Evolutionary conservation across 139 green algal genomes (phyloP).

Genomic region (Closterium sp.): DNA sequence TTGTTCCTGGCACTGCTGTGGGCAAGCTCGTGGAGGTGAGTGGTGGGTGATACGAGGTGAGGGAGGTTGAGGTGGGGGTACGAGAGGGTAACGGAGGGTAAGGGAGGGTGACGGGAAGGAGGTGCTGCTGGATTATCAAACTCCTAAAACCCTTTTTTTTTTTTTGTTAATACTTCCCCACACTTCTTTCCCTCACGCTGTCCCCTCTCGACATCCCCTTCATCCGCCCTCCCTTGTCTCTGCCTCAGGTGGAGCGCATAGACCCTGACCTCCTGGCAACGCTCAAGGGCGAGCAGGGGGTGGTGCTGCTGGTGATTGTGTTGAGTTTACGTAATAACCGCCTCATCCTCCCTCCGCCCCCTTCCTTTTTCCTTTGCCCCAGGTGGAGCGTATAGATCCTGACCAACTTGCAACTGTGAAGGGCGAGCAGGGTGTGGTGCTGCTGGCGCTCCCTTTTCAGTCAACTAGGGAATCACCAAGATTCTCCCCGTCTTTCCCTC

Average conservation of each 20-base stretch:
- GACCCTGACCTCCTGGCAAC: neutral
- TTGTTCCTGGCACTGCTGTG: constrained; percentile 73
- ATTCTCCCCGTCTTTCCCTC: too few relatives aligned
- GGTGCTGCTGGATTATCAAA: too few relatives aligned
- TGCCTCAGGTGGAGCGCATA: neutral
- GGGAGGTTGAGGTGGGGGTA: neutral
- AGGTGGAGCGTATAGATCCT: neutral
- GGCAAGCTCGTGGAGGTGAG: constrained; percentile 70
- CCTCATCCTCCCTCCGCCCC: too few relatives aligned
- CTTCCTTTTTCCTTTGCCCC: too few relatives aligned
- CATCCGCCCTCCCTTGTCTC: too few relatives aligned
- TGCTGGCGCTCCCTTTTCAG: neutral
- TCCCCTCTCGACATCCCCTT: too few relatives aligned
- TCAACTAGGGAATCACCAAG: too few relatives aligned
- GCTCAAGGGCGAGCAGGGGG: neutral
- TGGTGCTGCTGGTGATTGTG: neutral
- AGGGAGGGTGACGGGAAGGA: neutral
- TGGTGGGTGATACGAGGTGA: neutral
- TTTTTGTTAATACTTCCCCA: too few relatives aligned
- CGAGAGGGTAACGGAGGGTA: neutral
- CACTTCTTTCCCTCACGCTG: too few relatives aligned
- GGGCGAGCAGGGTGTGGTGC: neutral
- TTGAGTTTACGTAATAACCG: neutral
- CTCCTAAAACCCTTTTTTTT: too few relatives aligned
- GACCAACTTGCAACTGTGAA: neutral